Base-by-base conservation (phyloP, 306 rosid species). In the Morella rubra region DNA sequence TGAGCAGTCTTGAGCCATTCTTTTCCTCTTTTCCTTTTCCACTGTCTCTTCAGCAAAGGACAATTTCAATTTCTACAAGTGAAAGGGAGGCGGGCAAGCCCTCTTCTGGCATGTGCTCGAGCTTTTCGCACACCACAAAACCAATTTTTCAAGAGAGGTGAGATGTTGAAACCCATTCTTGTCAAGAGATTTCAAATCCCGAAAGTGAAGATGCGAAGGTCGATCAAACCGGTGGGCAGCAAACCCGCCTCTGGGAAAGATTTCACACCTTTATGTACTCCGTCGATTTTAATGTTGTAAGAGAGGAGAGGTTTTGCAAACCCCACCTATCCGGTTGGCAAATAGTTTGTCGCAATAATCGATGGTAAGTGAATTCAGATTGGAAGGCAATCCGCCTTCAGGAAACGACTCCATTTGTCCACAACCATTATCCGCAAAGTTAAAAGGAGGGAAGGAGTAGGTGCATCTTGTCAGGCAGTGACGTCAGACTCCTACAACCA, bases 61-160 rank as follows among this genome's bases (percentile, higher is more conserved):
- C 68, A 61, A 0, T 0, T 0, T 0, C 0, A 6, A 61, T 27
- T 5, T 13, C 0, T 61, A 61, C 0, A 3, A 14, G 0, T 2
- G 44, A 32, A 61, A 61, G 20, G 44, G 68, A 75, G 65, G 74
- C 2, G 3, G 80, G 73, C 14, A 80, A 19, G 22, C 54, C 55
- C 40, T 80, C 76, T 41, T 75, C 73, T 6, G 9, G 46, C 24
- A 76, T 24, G 46, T 37, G 32, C 24, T 72, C 0, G 11, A 81
- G 24, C 8, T 55, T 76, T 0, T 11, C 7, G 46, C 71, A 0
- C 0, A 2, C 3, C 3, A 0, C 37, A 32, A 32, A 32, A 5
- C n/a, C 62, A 75, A 19, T 5, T 44, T 4, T 50, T 64, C 44
- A 50, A 75, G 79, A 49, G 15, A 65, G 5, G 14, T 19, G 8